Evolutionary conservation across 257 asterid species (phyloP).

Genomic region (Nicotiana benthamiana): DNA sequence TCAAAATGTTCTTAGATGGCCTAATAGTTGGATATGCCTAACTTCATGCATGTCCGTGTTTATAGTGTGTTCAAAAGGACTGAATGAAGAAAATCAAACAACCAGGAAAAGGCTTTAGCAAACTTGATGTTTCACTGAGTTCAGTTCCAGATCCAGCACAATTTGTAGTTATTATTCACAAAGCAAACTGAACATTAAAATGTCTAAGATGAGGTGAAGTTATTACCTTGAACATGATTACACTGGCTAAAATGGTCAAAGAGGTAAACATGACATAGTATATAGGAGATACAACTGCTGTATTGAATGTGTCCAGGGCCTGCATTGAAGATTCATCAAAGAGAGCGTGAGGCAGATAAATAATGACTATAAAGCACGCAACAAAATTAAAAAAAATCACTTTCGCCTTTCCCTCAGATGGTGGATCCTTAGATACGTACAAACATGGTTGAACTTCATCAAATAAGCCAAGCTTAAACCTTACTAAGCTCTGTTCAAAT

Average conservation of each 20-base stretch:
- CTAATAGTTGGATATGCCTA: neutral
- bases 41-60: neutral
- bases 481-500: neutral
- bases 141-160: neutral
- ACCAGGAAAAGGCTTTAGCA: neutral
- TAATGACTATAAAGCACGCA: neutral
- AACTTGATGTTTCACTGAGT: neutral
- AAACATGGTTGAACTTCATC: neutral
- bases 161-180: neutral
- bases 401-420: neutral
- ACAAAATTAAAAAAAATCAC: neutral
- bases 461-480: neutral
- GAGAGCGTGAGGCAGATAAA: neutral
- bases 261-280: slow-evolving; percentile 21
- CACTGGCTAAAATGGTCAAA: slow-evolving; percentile 20
- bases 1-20: neutral
- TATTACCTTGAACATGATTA: slow-evolving; percentile 21
- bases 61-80: neutral
- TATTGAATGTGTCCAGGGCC: slow-evolving; percentile 21
- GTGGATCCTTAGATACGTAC: neutral
- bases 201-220: neutral
- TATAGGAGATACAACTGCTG: slow-evolving; percentile 9
- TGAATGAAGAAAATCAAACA: neutral
- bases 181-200: neutral
- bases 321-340: neutral